phyloP scores from a whole-genome alignment of 768 basidiomycete species.

The Lactifluus subvellereus region DNA sequence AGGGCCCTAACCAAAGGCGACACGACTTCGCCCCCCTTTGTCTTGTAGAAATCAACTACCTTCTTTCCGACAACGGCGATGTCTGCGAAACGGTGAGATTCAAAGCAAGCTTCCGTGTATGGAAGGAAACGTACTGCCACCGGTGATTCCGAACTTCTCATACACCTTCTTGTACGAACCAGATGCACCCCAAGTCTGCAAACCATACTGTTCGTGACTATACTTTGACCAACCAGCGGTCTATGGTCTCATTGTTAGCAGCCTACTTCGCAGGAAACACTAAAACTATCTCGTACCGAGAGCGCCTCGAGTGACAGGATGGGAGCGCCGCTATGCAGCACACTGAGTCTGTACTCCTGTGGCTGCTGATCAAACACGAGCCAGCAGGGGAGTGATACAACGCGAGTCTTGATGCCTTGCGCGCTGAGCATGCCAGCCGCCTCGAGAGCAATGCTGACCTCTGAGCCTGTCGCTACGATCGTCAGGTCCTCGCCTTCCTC shows the following conservation, averaged over 20 bases:
- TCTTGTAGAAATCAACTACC: constrained; percentile 82
- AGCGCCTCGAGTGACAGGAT: constrained; percentile 87
- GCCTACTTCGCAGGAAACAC: background rate
- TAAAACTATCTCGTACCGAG: constrained; percentile 36
- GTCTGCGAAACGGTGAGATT: constrained; percentile 36
- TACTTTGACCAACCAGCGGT: constrained; percentile 87
- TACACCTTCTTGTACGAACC: constrained; percentile 89
- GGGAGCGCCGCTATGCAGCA: constrained; percentile 84
- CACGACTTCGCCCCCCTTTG: constrained; percentile 60
- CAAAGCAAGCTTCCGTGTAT: background rate
- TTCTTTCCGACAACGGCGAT: constrained; percentile 81
- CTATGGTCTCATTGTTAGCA: constrained; percentile 22
- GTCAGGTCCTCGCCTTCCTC: constrained; percentile 77
- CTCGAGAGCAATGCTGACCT: constrained; percentile 83
- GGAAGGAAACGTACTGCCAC: constrained; percentile 46
- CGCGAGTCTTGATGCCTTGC: constrained; percentile 72
- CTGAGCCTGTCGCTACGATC: constrained; percentile 84
- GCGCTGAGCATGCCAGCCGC: constrained; percentile 74
- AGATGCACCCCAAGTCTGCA: constrained; percentile 77
- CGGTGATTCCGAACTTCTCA: constrained; percentile 84
- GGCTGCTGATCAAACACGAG: constrained; percentile 80
- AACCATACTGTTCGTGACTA: constrained; percentile 83
- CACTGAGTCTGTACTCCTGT: constrained; percentile 72
- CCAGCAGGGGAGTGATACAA: constrained; percentile 90
- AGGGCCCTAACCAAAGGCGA: constrained; percentile 78